Percentiles rank a stretch among this genome's conserved stretches.
These are phyloP conservation scores for Populus hybrid DNA, from an alignment of 441 rosid species.

Conservation along the genomic window DNA sequence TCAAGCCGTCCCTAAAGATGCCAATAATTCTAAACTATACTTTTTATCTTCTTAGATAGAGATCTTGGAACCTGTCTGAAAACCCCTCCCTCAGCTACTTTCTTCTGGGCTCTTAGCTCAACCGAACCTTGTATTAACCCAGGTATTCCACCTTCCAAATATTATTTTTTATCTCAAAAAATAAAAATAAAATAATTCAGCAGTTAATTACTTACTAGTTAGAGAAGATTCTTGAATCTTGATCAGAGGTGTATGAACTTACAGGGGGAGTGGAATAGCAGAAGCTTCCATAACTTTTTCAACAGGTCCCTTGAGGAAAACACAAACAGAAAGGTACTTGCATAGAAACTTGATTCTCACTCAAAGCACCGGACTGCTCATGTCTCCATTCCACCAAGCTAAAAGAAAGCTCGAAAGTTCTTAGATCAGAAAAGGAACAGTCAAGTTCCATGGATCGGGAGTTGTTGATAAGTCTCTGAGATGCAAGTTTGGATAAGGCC, in stretches of 20 bases:
- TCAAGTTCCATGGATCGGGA: conserved; percentile 10
- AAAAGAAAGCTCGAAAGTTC: neutral
- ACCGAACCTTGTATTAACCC: neutral
- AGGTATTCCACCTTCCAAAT: neutral
- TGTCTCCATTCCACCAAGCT: neutral
- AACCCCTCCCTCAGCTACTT: neutral
- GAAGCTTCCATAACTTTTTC: neutral
- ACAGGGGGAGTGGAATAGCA: neutral
- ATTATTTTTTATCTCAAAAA: neutral
- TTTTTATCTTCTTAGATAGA: neutral
- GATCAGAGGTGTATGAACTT: neutral
- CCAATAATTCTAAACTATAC: neutral
- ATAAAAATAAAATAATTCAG: neutral
- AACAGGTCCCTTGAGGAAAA: neutral
- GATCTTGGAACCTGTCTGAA: neutral
- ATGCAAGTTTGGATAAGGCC: conserved; percentile 25
- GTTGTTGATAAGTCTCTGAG: conserved; percentile 18
- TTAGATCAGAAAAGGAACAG: neutral
- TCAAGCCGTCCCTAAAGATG: neutral
- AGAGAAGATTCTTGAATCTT: neutral
- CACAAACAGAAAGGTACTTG: neutral
- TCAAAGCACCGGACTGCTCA: neutral
- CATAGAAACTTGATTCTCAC: neutral
- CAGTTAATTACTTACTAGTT: neutral
- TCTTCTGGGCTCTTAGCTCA: neutral